These are phyloP conservation scores for Trypanosoma conorhini DNA, from an alignment of 208 protist species.

Conservation along the genomic window DNA sequence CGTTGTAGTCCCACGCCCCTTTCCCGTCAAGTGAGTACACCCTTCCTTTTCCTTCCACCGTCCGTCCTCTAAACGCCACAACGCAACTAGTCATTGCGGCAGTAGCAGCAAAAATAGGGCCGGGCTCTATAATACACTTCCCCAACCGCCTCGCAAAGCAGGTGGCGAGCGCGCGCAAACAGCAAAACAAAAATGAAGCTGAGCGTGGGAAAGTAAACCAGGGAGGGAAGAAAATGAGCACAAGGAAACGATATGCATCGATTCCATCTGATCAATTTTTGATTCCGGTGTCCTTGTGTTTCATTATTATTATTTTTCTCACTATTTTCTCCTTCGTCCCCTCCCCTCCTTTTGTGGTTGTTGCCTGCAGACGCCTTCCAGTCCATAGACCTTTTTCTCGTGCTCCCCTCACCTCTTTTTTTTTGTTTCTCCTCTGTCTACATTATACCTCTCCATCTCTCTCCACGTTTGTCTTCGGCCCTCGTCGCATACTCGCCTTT, in stretches of 20 bases:
- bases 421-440: not conserved
- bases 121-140: no score
- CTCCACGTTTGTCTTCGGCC: not conserved
- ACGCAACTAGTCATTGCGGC: not conserved
- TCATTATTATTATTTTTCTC: not conserved
- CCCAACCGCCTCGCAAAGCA: not conserved
- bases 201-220: no score
- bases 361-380: not conserved
- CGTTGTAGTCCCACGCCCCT: not conserved
- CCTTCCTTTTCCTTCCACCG: no score
- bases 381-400: not conserved
- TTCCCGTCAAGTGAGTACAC: not conserved
- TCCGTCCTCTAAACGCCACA: not conserved
- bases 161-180: not conserved
- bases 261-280: not conserved
- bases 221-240: not conserved
- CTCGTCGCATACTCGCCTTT: not conserved
- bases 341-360: not conserved
- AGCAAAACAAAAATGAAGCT: no score
- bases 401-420: not conserved
- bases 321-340: not conserved
- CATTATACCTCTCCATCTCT: not conserved
- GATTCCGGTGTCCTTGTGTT: not conserved
- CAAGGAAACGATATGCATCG: not conserved
- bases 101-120: not conserved